Evolutionary conservation across 1,284 basidiomycete genomes (phyloP).

Genomic region (Marasmius sp.): DNA sequence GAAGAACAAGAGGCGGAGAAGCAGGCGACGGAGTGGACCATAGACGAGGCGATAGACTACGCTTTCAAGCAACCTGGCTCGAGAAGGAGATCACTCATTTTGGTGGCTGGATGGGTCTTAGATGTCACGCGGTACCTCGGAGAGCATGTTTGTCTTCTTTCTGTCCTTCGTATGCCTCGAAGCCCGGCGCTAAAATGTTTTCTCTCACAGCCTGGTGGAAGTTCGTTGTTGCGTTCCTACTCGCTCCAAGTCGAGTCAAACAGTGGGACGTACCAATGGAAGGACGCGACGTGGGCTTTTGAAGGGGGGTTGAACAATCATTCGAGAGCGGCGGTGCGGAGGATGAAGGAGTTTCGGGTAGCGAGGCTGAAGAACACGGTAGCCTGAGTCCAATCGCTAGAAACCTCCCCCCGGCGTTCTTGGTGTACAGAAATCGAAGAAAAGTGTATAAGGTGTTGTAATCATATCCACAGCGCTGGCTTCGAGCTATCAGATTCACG

Average conservation of each 20-base stretch:
- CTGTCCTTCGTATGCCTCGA: conserved; percentile 3
- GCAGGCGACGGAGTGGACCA: conserved; percentile 44
- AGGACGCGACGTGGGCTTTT: conserved; percentile 65
- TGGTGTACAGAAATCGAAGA: background rate
- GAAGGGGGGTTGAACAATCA: conserved; percentile 75
- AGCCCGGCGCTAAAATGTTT: background rate
- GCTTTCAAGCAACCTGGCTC: conserved; percentile 21
- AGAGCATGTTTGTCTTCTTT: conserved; percentile 54
- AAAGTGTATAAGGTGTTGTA: no score
- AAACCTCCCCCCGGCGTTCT: background rate
- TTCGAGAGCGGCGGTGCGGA: conserved; percentile 56
- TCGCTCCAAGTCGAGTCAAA: conserved; percentile 27
- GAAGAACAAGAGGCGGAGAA: conserved; percentile 20
- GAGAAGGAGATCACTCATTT: conserved; percentile 45
- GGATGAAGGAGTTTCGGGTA: conserved; percentile 50
- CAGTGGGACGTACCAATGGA: conserved; percentile 5
- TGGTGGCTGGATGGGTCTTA: conserved; percentile 64
- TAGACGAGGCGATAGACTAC: conserved; percentile 35
- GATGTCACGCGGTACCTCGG: conserved; percentile 65
- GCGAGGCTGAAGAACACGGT: conserved; percentile 34
- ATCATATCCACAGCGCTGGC: no score
- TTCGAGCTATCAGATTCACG: no score
- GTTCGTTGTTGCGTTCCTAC: conserved; percentile 46
- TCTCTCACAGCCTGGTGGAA: conserved; percentile 51
- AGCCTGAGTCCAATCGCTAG: background rate